These are phyloP conservation scores for Euclidium syriacum DNA, from an alignment of 345 rosid species.

Conservation along the genomic window DNA sequence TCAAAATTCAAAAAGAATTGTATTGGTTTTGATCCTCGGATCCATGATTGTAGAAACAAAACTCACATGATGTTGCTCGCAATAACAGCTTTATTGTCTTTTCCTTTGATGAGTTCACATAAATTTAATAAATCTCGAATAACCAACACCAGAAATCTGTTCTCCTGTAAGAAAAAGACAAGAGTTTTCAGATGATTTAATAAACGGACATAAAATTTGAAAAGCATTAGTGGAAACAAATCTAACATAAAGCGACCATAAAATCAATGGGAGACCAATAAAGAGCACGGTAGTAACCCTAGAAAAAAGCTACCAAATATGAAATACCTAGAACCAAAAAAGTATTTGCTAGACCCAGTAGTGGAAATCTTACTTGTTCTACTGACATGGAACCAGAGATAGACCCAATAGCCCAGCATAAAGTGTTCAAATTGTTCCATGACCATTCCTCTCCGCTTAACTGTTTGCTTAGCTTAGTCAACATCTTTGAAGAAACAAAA, in stretches of 20 bases:
- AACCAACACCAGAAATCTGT: conserved; percentile 95
- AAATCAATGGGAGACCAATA: not conserved
- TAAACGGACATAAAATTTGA: not conserved
- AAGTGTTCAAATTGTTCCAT: conserved; percentile 91
- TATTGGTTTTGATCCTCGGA: not conserved
- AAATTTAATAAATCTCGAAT: conserved; percentile 86
- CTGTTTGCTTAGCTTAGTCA: conserved; percentile 90
- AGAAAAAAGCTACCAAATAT: not conserved
- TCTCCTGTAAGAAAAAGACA: conserved; percentile 56
- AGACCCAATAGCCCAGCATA: conserved; percentile 99
- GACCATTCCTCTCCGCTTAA: conserved; percentile 92
- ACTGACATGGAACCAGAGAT: conserved; percentile 98
- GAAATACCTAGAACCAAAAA: not conserved
- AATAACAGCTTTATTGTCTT: conserved; percentile 98
- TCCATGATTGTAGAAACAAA: not conserved
- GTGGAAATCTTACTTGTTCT: conserved; percentile 61
- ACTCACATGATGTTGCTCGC: conserved; percentile 98
- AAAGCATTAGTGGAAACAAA: not conserved
- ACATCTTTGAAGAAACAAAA: conserved; percentile 51
- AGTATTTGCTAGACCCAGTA: conserved; percentile 9
- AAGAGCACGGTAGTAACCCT: not conserved
- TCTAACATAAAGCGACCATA: not conserved
- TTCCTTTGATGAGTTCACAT: conserved; percentile 91
- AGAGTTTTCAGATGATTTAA: not conserved
- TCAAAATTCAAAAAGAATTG: not conserved